Evolutionary conservation across 257 asterid genomes (phyloP).

Genomic region (Anisodus acutangulus): DNA sequence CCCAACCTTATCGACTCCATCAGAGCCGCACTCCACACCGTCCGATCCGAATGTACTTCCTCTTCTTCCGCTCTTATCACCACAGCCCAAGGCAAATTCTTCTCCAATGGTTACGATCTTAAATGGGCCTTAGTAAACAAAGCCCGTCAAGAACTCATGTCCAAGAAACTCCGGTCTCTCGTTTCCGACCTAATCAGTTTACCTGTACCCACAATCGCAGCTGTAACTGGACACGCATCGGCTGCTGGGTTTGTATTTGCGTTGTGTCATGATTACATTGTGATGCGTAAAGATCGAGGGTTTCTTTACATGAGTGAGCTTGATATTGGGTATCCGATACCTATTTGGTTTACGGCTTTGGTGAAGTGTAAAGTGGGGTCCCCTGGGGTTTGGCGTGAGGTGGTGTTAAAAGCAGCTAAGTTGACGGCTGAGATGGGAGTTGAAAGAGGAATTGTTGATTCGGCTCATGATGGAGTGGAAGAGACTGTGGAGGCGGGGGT

Average conservation of each 20-base stretch:
- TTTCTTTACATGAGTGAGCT: slow-evolving; percentile 67
- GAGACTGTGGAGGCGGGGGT: slow-evolving; percentile 63
- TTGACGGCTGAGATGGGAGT: slow-evolving; percentile 56
- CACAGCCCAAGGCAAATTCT: slow-evolving; percentile 73
- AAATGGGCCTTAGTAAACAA: slow-evolving; percentile 52
- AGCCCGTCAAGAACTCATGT: slow-evolving; percentile 41
- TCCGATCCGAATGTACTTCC: slow-evolving; percentile 39
- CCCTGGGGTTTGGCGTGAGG: slow-evolving; percentile 54
- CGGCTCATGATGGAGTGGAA: slow-evolving; percentile 49
- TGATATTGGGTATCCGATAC: slow-evolving; percentile 41
- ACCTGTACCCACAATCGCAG: slow-evolving; percentile 88
- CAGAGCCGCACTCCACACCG: slow-evolving; percentile 49
- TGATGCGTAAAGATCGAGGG: slow-evolving; percentile 68
- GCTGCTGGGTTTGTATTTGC: slow-evolving; percentile 67
- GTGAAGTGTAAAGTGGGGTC: slow-evolving; percentile 48
- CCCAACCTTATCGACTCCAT: slow-evolving; percentile 62
- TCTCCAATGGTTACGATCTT: slow-evolving; percentile 79
- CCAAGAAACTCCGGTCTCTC: slow-evolving; percentile 54
- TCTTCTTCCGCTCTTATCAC: slow-evolving; percentile 66
- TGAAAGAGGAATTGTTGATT: slow-evolving; percentile 59
- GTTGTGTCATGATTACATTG: slow-evolving; percentile 65
- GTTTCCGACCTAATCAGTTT: slow-evolving; percentile 60
- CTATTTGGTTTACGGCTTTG: slow-evolving; percentile 49
- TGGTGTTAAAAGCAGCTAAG: slow-evolving; percentile 53
- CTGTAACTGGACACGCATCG: slow-evolving; percentile 76